These are phyloP conservation scores for Dictyostelium citrinum DNA, from an alignment of 78 protist genomes.

Conservation along the genomic window DNA sequence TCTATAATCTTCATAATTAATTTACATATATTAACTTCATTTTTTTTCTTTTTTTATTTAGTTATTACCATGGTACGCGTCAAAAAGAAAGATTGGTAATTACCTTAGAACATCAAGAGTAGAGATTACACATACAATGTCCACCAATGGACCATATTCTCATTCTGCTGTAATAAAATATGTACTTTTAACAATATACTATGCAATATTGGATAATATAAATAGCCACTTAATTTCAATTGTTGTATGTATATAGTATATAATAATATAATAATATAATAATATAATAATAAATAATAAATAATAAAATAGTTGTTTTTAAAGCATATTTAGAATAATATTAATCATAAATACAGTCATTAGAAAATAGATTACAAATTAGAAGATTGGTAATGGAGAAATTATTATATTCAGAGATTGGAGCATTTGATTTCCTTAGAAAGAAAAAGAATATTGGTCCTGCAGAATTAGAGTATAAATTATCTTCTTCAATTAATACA, in stretches of 20 bases:
- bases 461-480: slow-evolving; percentile 39
- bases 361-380: slow-evolving; percentile 51
- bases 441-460: slow-evolving; percentile 72
- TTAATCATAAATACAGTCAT: too few species aligned
- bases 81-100: slow-evolving; percentile 74
- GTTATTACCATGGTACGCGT: slow-evolving; percentile 65
- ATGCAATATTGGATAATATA: slow-evolving; percentile 47
- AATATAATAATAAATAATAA: too few species aligned
- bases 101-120: slow-evolving; percentile 28
- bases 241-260: slow-evolving; percentile 70
- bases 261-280: too few species aligned
- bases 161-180: slow-evolving; percentile 25
- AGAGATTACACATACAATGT: slow-evolving; percentile 52
- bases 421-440: slow-evolving; percentile 64
- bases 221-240: slow-evolving; percentile 42
- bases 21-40: neutral
- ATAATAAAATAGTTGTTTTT: too few species aligned
- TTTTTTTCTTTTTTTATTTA: neutral
- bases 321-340: too few species aligned
- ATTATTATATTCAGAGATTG: slow-evolving; percentile 61
- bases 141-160: slow-evolving; percentile 32
- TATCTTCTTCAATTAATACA: slow-evolving; percentile 69
- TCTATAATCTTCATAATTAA: too few species aligned
- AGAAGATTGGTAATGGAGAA: slow-evolving; percentile 72
- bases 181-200: slow-evolving; percentile 55